These are phyloP conservation scores for Mycocentrospora acerina DNA, from an alignment of 2,329 filamentous ascomycete genomes.

Conservation along the genomic window DNA sequence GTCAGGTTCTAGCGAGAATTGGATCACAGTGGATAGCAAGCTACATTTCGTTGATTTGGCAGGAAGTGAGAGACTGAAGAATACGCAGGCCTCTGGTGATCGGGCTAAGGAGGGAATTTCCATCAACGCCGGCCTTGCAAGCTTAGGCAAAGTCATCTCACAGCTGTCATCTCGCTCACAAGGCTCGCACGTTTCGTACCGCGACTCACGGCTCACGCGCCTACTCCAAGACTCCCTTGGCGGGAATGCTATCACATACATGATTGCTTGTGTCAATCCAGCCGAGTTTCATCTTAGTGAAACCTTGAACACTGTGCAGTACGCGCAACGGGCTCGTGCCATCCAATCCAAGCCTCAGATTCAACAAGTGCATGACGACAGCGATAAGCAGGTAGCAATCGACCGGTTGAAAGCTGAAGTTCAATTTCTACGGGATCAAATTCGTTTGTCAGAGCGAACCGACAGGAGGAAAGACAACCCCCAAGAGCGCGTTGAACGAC, in stretches of 20 bases:
- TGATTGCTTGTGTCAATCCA: constrained; percentile 98
- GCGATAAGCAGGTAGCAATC: constrained; percentile 91
- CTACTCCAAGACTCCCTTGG: constrained; percentile 94
- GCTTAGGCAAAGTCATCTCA: constrained; percentile 95
- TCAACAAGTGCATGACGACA: constrained; percentile 83
- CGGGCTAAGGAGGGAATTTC: constrained; percentile 95
- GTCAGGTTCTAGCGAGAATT: constrained; percentile 58
- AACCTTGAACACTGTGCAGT: constrained; percentile 93
- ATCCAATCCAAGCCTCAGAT: constrained; percentile 98
- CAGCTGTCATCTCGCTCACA: constrained; percentile 88
- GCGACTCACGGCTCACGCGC: constrained; percentile 94
- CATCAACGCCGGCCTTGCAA: constrained; percentile 94
- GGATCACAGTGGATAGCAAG: constrained; percentile 93
- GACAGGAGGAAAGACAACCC: constrained; percentile 58
- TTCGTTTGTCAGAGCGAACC: constrained; percentile 75
- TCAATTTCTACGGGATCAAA: constrained; percentile 88
- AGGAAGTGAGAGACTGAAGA: constrained; percentile 94
- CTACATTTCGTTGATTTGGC: constrained; percentile 97
- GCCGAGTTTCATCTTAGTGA: constrained; percentile 97
- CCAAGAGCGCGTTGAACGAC: constrained; percentile 74
- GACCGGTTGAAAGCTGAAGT: constrained; percentile 93
- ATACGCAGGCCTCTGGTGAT: constrained; percentile 93
- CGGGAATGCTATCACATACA: constrained; percentile 97
- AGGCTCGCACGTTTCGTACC: constrained; percentile 92
- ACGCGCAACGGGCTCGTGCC: constrained; percentile 90